Evolutionary conservation across 1,284 basidiomycete genomes (phyloP).

Genomic region (Pseudozyma flocculosa): DNA sequence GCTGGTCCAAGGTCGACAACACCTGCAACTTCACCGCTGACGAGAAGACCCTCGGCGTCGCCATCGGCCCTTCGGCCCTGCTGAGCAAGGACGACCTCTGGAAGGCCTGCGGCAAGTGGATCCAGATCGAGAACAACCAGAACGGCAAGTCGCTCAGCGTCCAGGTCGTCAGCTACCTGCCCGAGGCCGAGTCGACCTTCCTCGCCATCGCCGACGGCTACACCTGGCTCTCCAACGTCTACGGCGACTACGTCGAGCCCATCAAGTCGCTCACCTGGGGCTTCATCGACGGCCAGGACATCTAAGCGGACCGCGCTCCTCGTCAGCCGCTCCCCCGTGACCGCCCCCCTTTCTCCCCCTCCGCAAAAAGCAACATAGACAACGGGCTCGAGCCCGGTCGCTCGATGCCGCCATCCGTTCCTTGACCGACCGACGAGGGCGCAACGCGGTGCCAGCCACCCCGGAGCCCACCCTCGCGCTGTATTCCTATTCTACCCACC

Average conservation of each 20-base stretch:
- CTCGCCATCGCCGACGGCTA: slow-evolving; percentile 37
- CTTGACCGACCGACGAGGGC: not conserved
- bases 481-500: slow-evolving; percentile 3
- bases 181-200: slow-evolving; percentile 18
- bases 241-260: slow-evolving; percentile 23
- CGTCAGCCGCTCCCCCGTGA: not conserved
- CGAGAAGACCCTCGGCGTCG: slow-evolving; percentile 28
- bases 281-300: slow-evolving; percentile 40
- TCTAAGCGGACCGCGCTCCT: slow-evolving; percentile 7
- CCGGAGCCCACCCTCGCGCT: slow-evolving; percentile 8
- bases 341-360: not conserved
- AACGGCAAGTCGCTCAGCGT: slow-evolving; percentile 44
- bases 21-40: slow-evolving; percentile 23
- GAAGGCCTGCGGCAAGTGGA: slow-evolving; percentile 41
- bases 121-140: slow-evolving; percentile 42
- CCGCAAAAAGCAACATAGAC: slow-evolving; percentile 17
- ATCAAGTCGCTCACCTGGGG: slow-evolving; percentile 46
- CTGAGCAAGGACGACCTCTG: slow-evolving; percentile 27
- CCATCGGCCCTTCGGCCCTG: slow-evolving; percentile 31
- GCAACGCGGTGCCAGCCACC: slow-evolving; percentile 7
- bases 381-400: slow-evolving; percentile 5
- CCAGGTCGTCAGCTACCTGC: slow-evolving; percentile 31
- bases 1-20: slow-evolving; percentile 30
- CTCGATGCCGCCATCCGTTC: not conserved
- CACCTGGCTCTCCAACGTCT: slow-evolving; percentile 22